Evolutionary conservation across 164 flowering plant species (phyloP), one percentile per base, ranked within the genome.

Genomic region (Houttuynia cordata): DNA sequence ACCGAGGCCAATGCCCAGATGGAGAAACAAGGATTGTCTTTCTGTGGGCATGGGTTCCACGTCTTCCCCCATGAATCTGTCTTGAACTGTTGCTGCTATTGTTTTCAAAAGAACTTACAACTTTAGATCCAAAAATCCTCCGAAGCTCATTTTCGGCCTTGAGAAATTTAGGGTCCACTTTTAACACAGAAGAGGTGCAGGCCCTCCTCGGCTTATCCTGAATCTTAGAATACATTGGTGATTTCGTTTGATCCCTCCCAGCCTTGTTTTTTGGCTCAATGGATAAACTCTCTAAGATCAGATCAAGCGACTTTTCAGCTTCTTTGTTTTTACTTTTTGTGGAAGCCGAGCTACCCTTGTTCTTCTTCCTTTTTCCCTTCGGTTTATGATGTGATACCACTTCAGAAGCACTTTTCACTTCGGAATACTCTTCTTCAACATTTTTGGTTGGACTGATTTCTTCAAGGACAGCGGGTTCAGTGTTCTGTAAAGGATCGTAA

Each of bases 61-160:
- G 91, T 71, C 91, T 83, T 68, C 78, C 95, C 25, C 89, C 94
- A 21, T 83, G 91, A 15, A 71, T 51, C 60, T 75, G 84, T 70
- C 94, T 85, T 55, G 84, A 83, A 74, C 79, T 78, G 56, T 85
- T 76, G 59, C 79, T 80, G 57, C 72, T 67, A 68, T 71, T 73
- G 62, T 70, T 85, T 74, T 83, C 96, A 74, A 82, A 83, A 56
- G 92, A 85, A 60, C 75, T 92, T 47, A 92, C 96, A 56, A 92
- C 98, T 72, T 84, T 86, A 15, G 95, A 82, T 57, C 98, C 98
- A 79, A 88, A 92, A 59, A 92, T 92, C 75, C 93, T 80, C 42
- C 85, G 74, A 45, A 92, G 70, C 76, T 92, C 98, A 75, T 83
- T 88, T 65, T 88, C 96, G 51, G 94, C 86, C 70, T 78, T 92